Evolutionary conservation across 2,329 filamentous ascomycete species (phyloP).

Genomic region (Daldinia sp.): DNA sequence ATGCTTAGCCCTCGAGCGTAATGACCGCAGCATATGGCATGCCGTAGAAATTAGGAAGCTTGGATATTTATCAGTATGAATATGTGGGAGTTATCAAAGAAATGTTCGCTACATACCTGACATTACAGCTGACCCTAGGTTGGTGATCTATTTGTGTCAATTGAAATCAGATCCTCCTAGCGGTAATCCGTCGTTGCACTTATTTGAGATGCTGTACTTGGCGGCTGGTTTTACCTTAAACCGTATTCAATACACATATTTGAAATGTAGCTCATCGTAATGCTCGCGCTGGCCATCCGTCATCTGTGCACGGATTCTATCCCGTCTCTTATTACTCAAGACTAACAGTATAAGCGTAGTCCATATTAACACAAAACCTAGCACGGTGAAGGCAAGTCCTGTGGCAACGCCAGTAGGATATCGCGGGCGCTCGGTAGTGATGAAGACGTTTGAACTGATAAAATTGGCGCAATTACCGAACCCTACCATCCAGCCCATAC

Average conservation of each 20-base stretch:
- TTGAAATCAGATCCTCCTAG: too few relatives aligned
- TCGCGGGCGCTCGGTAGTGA: conserved; percentile 53
- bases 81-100: background rate
- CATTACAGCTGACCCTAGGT: background rate
- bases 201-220: background rate
- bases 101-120: background rate
- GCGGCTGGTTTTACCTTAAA: background rate
- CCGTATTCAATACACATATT: conserved; percentile 43
- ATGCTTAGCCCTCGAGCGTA: conserved; percentile 29
- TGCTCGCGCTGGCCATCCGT: conserved; percentile 42
- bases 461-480: conserved; percentile 61
- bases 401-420: conserved; percentile 56
- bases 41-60: background rate
- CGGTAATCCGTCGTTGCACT: background rate
- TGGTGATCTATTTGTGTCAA: too few relatives aligned
- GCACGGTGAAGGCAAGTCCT: conserved; percentile 50
- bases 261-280: conserved; percentile 46
- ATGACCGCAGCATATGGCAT: background rate
- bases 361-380: conserved; percentile 42
- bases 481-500: conserved; percentile 56
- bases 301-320: conserved; percentile 38
- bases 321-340: conserved; percentile 40
- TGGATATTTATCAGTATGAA: background rate
- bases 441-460: conserved; percentile 57
- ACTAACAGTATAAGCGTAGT: conserved; percentile 30